Conservation (phyloP, 495 filamentous ascomycete genomes). For the Annulohypoxylon bovei region DNA sequence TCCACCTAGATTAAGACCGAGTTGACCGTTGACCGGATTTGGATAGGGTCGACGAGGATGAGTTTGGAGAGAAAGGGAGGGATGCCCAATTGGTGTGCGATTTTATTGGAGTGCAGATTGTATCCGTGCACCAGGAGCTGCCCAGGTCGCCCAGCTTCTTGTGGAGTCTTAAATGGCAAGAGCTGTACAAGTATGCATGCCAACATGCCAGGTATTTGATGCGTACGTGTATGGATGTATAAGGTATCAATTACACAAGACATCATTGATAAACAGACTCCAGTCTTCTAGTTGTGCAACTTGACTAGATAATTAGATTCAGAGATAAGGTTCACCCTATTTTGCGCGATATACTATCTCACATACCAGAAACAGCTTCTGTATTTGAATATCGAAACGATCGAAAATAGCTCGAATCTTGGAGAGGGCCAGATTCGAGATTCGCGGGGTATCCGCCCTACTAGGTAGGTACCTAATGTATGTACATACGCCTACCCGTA, state of each 20-base stretch:
- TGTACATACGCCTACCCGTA: background rate
- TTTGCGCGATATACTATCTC: constrained; percentile 3
- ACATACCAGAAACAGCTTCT: background rate
- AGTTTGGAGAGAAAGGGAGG: constrained; percentile 5
- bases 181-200: background rate
- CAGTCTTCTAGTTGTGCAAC: background rate
- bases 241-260: background rate
- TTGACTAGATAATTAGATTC: background rate
- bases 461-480: background rate
- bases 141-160: background rate
- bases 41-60: constrained; percentile 22
- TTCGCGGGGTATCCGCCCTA: constrained; percentile 4
- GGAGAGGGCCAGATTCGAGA: constrained; percentile 6
- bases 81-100: constrained; percentile 20
- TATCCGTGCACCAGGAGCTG: constrained; percentile 15
- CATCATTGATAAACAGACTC: no score
- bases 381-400: constrained; percentile 3
- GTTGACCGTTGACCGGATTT: constrained; percentile 27
- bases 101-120: constrained; percentile 11
- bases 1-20: constrained; percentile 16
- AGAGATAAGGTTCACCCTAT: background rate
- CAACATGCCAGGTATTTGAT: background rate
- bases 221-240: background rate
- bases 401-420: constrained; percentile 7
- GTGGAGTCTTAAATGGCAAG: background rate